Evolutionary conservation across 106 monocot genomes (phyloP).

Genomic region (Posidonia australis): DNA sequence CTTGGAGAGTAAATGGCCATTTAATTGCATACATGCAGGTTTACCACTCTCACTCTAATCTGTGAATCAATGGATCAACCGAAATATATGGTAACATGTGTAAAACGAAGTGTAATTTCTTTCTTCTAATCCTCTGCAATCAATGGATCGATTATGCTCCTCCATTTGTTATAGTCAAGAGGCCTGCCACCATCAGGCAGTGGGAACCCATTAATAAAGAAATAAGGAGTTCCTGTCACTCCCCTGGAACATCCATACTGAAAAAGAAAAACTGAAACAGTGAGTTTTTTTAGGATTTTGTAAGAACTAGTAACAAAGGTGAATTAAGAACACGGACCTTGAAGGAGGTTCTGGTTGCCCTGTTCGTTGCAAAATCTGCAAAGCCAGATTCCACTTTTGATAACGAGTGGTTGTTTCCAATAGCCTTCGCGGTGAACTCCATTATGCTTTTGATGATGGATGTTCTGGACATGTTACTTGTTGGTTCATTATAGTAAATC

Average conservation of each 20-base stretch:
- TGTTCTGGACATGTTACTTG: neutral
- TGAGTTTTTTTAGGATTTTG: too few relatives aligned
- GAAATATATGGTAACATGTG: too few relatives aligned
- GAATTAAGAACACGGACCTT: conserved; percentile 13
- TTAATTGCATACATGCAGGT: too few relatives aligned
- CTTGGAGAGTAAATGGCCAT: too few relatives aligned
- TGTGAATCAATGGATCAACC: too few relatives aligned
- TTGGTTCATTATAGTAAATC: too few relatives aligned
- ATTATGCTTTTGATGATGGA: neutral
- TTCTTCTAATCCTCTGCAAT: conserved; percentile 6
- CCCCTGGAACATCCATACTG: conserved; percentile 86
- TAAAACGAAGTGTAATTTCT: too few relatives aligned
- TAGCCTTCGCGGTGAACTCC: neutral
- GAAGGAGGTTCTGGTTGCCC: conserved; percentile 5
- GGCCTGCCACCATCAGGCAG: conserved; percentile 56
- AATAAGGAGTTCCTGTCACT: conserved; percentile 71
- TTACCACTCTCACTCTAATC: too few relatives aligned
- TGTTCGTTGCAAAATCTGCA: neutral
- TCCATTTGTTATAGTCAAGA: conserved; percentile 52
- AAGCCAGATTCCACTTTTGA: neutral
- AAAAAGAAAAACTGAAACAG: too few relatives aligned
- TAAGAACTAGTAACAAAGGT: too few relatives aligned
- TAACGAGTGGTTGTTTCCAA: neutral
- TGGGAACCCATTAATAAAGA: conserved; percentile 83
- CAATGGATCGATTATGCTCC: conserved; percentile 46